Evolutionary conservation across 2,329 filamentous ascomycete species (phyloP).

Genomic region (Cercospora sp.): DNA sequence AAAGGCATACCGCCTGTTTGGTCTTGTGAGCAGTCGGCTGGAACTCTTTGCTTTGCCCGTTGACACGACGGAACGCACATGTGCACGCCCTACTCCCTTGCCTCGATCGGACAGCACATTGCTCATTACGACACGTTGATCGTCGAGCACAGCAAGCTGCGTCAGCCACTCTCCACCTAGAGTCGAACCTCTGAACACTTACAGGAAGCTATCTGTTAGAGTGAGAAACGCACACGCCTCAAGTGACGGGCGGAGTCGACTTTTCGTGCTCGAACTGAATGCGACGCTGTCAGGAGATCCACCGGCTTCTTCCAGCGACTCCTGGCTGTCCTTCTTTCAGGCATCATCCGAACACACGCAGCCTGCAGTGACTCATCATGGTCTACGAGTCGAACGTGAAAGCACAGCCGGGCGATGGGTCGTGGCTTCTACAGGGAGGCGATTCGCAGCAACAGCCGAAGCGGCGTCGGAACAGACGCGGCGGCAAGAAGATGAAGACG

Average conservation of each 20-base stretch:
- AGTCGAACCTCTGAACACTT: not conserved
- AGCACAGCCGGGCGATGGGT: constrained; percentile 26
- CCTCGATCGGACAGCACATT: not conserved
- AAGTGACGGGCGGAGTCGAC: not conserved
- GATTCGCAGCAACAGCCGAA: not conserved
- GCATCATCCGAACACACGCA: not conserved
- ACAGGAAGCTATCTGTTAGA: not conserved
- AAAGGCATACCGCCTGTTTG: not conserved
- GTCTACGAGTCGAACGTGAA: not conserved
- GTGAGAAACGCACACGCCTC: not conserved
- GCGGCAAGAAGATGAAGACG: constrained; percentile 5
- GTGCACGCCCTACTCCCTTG: not conserved
- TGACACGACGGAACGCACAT: not conserved
- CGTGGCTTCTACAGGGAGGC: constrained; percentile 15
- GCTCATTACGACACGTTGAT: not conserved
- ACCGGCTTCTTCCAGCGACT: not conserved
- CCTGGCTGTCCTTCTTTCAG: not conserved
- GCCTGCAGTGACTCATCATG: not conserved
- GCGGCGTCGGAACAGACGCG: not conserved
- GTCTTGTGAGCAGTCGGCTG: not conserved
- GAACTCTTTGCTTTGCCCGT: not conserved
- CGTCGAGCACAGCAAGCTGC: not conserved
- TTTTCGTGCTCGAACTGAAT: not conserved
- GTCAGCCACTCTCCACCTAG: not conserved
- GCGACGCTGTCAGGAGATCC: not conserved